A percentile compares a stretch with the other conserved stretches of the same genome.
Evolutionary conservation across 108 stramenopile species (phyloP).

Genomic region (Schizochytrium sp.): DNA sequence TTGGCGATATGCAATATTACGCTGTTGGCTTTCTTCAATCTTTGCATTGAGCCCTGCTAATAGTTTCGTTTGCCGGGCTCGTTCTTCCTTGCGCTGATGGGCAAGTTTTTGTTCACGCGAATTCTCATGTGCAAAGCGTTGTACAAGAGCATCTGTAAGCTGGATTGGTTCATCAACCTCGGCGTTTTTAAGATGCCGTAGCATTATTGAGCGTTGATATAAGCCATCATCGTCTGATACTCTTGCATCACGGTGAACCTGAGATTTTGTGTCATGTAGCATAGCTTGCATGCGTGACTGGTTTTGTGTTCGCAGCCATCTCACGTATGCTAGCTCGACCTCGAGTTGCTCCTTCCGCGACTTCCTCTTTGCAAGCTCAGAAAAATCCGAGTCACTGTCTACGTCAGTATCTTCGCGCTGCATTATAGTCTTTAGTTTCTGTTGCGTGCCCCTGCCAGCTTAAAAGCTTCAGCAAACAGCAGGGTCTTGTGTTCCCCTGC

Average conservation of each 20-base stretch:
- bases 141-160: neutral
- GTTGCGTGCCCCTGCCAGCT: too few species aligned
- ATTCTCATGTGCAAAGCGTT: neutral
- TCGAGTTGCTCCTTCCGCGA: conserved; percentile 44
- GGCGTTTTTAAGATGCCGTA: neutral
- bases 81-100: neutral
- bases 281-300: neutral
- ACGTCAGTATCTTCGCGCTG: neutral
- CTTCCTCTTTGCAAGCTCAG: neutral
- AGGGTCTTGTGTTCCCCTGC: too few species aligned
- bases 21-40: neutral
- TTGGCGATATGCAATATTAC: neutral
- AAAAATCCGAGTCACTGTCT: neutral
- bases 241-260: neutral
- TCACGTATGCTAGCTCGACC: conserved; percentile 34
- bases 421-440: too few species aligned
- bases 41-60: neutral
- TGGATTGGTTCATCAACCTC: neutral
- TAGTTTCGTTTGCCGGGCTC: neutral
- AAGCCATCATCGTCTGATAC: neutral
- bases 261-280: neutral
- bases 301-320: conserved; percentile 21
- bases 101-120: neutral
- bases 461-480: too few species aligned
- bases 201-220: neutral